Evolutionary conservation across 306 rosid genomes (phyloP).

Genomic region (Cucurbita ficifolia): DNA sequence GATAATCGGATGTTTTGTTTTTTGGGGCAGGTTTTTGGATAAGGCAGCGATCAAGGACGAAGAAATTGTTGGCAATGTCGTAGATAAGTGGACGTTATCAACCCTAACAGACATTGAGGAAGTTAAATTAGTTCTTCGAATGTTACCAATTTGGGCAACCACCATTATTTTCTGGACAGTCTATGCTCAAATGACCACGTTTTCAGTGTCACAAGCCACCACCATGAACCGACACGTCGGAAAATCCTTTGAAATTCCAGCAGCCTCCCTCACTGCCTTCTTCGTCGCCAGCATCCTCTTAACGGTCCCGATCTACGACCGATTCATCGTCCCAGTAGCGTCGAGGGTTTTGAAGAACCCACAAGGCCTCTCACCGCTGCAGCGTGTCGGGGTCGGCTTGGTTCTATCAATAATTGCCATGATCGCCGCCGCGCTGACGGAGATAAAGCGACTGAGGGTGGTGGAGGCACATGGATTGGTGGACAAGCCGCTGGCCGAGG

Average conservation of each 20-base stretch:
- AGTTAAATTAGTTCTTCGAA: conserved; percentile 46
- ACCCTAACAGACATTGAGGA: conserved; percentile 78
- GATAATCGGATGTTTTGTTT: background rate
- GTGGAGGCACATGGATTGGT: background rate
- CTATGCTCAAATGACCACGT: conserved; percentile 79
- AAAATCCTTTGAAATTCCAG: conserved; percentile 50
- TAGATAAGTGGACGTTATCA: conserved; percentile 47
- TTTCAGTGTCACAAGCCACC: conserved; percentile 77
- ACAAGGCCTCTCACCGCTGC: conserved; percentile 10
- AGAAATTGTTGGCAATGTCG: background rate
- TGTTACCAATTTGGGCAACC: conserved; percentile 89
- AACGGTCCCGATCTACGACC: conserved; percentile 61
- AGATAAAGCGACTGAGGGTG: background rate
- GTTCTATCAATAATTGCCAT: conserved; percentile 6
- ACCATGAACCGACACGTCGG: conserved; percentile 73
- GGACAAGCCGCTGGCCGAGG: background rate
- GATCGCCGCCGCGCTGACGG: conserved; percentile 9
- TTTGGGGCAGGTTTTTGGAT: conserved; percentile 54
- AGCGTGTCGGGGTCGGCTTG: conserved; percentile 9
- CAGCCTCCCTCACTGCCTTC: conserved; percentile 65
- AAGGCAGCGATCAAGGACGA: conserved; percentile 46
- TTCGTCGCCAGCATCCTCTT: conserved; percentile 64
- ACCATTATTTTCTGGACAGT: conserved; percentile 74
- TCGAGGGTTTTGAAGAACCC: background rate
- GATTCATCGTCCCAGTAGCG: conserved; percentile 26